Conservation (phyloP, 1,284 basidiomycete species). For the Irpex sp. region DNA sequence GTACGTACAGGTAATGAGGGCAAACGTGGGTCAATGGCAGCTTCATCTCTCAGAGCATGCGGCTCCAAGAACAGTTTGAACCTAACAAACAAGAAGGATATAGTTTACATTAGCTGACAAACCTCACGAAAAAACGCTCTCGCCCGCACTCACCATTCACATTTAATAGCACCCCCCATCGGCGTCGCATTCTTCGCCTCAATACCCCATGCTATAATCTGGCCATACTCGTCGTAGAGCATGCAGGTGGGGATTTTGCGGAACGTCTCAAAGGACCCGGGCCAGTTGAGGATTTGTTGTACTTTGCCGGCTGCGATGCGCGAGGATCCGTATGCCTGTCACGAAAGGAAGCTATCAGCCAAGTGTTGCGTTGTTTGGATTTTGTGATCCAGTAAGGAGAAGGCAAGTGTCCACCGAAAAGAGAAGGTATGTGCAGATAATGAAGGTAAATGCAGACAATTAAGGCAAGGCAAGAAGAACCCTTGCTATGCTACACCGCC, state of each 20-base stretch:
- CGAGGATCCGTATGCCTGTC: constrained; percentile 75
- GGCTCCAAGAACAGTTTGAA: constrained; percentile 84
- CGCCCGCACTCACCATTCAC: constrained; percentile 51
- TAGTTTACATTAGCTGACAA: neutral
- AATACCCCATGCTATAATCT: constrained; percentile 73
- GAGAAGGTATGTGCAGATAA: neutral
- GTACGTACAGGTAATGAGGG: constrained; percentile 68
- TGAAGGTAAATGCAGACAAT: neutral
- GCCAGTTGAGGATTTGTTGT: constrained; percentile 78
- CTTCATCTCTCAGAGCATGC: constrained; percentile 65
- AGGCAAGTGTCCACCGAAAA: too few relatives aligned
- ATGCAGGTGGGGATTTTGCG: constrained; percentile 80
- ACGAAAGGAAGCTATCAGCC: neutral
- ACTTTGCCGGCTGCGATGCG: constrained; percentile 72
- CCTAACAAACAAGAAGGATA: constrained; percentile 28
- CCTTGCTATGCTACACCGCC: neutral
- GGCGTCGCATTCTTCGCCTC: constrained; percentile 75
- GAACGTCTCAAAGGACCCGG: constrained; percentile 75
- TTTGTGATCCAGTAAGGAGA: too few relatives aligned
- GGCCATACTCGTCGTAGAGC: constrained; percentile 66
- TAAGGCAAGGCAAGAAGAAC: neutral
- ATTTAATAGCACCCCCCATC: constrained; percentile 61
- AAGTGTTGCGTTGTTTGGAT: too few relatives aligned
- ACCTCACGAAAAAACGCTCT: neutral
- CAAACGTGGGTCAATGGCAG: constrained; percentile 64